Conservation (phyloP, 352 stramenopile species). For the Pythium aquatile region DNA sequence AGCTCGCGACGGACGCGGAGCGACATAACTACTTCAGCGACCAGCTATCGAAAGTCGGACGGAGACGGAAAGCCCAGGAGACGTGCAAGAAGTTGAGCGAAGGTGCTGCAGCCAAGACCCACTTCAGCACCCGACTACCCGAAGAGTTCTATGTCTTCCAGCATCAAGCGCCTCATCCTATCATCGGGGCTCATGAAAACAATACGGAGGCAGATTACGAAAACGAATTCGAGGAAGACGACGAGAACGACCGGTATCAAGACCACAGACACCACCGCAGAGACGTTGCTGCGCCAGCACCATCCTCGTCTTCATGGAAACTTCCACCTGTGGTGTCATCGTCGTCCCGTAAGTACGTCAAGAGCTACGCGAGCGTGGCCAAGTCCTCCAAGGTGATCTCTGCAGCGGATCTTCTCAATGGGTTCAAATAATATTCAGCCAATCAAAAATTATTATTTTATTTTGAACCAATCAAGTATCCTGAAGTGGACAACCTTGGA, state of each 20-base stretch:
- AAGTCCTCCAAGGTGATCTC: conserved; percentile 46
- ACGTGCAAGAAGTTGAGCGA: conserved; percentile 31
- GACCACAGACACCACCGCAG: background rate
- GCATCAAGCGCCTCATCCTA: background rate
- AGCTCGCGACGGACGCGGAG: conserved; percentile 46
- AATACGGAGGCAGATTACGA: background rate
- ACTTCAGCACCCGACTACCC: background rate
- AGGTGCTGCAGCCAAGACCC: conserved; percentile 3
- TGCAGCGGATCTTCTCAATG: conserved; percentile 38
- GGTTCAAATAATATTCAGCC: conserved; percentile 7
- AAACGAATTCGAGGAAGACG: conserved; percentile 2
- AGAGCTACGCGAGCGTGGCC: conserved; percentile 22
- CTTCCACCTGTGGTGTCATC: conserved; percentile 3
- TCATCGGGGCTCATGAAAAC: background rate
- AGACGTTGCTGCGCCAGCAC: background rate
- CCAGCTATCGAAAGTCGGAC: conserved; percentile 55
- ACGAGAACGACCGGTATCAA: conserved; percentile 3
- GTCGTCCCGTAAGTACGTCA: conserved; percentile 10
- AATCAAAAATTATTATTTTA: background rate
- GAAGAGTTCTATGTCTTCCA: conserved; percentile 25
- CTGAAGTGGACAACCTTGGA: background rate
- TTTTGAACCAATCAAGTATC: conserved; percentile 34
- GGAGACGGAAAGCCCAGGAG: conserved; percentile 40
- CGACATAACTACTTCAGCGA: conserved; percentile 47
- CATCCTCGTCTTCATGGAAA: background rate